Conservation (phyloP, 192 early-diverging fungal genomes). For the Dispira simplex region DNA sequence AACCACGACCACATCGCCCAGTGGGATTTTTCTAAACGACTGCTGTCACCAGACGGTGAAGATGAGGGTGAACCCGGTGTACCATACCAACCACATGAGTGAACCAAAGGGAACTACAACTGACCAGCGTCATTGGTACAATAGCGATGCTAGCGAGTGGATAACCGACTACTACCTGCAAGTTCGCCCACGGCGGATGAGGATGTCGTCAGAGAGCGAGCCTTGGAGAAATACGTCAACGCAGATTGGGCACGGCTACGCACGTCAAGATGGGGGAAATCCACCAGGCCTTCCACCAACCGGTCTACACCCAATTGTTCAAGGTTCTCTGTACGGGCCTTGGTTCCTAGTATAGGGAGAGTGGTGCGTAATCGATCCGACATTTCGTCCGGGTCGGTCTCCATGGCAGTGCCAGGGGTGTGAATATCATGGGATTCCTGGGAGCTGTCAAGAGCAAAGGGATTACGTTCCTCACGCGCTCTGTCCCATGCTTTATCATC, state of each 20-base stretch:
- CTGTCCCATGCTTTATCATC: neutral
- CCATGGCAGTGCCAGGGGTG: neutral
- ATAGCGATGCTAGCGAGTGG: too few relatives aligned
- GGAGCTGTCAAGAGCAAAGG: neutral
- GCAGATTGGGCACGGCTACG: neutral
- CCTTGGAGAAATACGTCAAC: constrained; percentile 3
- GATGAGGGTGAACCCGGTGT: neutral
- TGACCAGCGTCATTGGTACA: too few relatives aligned
- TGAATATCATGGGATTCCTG: neutral
- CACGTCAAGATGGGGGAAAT: neutral
- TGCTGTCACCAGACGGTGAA: too few relatives aligned
- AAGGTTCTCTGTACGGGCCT: neutral
- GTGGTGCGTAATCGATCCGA: neutral
- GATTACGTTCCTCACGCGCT: neutral
- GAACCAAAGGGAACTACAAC: too few relatives aligned
- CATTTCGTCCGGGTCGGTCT: neutral
- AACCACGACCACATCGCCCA: too few relatives aligned
- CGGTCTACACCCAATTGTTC: neutral
- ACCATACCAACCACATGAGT: neutral
- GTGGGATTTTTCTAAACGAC: too few relatives aligned
- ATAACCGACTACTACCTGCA: too few relatives aligned
- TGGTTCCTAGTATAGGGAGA: neutral
- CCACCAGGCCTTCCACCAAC: neutral
- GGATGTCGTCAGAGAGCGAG: neutral
- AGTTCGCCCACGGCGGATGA: neutral